Evolutionary conservation across 2,329 filamentous ascomycete genomes (phyloP).

Genomic region (Curvularia sp.): DNA sequence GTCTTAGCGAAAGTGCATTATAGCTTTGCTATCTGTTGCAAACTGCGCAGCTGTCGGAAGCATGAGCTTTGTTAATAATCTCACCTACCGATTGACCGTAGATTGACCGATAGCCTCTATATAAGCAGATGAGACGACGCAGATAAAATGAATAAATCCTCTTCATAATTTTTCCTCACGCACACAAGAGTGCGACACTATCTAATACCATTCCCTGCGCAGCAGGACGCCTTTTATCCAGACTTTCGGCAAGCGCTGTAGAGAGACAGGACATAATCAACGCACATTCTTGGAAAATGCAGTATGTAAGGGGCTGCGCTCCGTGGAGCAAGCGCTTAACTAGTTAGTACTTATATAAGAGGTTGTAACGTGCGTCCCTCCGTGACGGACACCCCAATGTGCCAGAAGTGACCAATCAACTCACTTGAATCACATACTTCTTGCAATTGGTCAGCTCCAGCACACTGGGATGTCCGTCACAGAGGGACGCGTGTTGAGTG

Average conservation of each 20-base stretch:
- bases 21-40: too few species aligned
- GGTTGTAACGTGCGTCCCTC: constrained; percentile 1
- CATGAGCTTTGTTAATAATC: too few species aligned
- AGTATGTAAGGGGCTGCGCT: constrained; percentile 2
- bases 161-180: too few species aligned
- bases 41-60: too few species aligned
- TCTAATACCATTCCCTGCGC: too few species aligned
- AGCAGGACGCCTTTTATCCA: neutral
- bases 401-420: neutral
- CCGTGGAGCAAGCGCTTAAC: too few species aligned
- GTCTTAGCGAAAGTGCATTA: too few species aligned
- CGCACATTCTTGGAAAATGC: neutral
- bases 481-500: constrained; percentile 1
- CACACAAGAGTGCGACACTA: too few species aligned
- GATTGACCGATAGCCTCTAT: too few species aligned
- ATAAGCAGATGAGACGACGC: too few species aligned
- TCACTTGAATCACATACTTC: constrained; percentile 2
- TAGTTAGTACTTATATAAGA: constrained; percentile 1
- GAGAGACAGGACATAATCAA: neutral
- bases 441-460: constrained; percentile 1
- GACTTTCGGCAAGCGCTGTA: neutral
- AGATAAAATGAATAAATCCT: too few species aligned
- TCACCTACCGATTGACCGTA: too few species aligned
- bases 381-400: neutral
- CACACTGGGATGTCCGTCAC: neutral